Evolutionary conservation across 352 stramenopile genomes (phyloP), one percentile per base, ranked within the genome.

Genomic region (Phytophthora pisi): DNA sequence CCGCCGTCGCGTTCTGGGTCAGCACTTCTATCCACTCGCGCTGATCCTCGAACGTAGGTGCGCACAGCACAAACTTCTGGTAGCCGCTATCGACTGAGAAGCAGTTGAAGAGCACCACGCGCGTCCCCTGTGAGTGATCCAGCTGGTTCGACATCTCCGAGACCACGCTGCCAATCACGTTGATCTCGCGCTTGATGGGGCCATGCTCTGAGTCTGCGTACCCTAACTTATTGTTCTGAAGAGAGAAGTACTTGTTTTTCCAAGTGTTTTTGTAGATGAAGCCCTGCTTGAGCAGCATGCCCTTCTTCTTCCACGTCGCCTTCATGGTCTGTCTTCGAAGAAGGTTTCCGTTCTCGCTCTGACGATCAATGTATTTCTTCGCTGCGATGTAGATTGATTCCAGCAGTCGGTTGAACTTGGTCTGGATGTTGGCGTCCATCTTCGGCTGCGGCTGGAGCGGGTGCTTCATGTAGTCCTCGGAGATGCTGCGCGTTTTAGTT

Each of bases 211-310:
- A 80, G 65, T 96, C 89, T 0, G 78, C 67, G 55, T 96, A 96
- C 4, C 82, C 87, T 9, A 96, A 58, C 49, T 95, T 94, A 78
- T 95, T 95, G 64, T 96, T 95, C 62, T 93, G 84, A 13, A 96
- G 61, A 13, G 84, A 95, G 23, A 96, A 93, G 67, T 82, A 94
- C 49, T 93, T 95, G 49, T 81, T 79, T 69, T 94, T 93, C 89
- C 89, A 96, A 56, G 89, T 92, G 72, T 93, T 95, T 69, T 95
- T 95, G 81, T 96, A 95, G 56, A 96, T 91, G 64, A 95, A 95
- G 8, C 87, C 87, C 60, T 96, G 89, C 66, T 96, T 96, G 6
- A 96, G 69, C 23, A 96, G 70, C 67, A 87, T 70, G 0, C 89
- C 89, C 61, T 95, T 95, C 73, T 96, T 96, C 77, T 96, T 96